Conservation (phyloP, 75 land plant genomes). For the Pinus taeda region DNA sequence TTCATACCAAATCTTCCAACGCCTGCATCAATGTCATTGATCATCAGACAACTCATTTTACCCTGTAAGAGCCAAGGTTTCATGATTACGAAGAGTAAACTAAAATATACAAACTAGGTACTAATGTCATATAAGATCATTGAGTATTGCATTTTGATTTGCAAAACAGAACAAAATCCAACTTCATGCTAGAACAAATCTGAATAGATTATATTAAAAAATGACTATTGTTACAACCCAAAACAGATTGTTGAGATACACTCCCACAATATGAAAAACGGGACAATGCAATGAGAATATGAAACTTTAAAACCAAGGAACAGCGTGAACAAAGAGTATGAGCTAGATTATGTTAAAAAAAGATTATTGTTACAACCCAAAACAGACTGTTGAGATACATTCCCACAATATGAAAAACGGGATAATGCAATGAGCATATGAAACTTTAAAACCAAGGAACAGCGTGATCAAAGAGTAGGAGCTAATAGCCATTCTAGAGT, state of each 20-base stretch:
- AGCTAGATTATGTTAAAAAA: not conserved
- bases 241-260: not conserved
- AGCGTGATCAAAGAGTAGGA: not conserved
- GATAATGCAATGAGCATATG: not conserved
- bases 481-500: not conserved
- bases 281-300: not conserved
- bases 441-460: not conserved
- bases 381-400: not conserved
- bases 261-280: not conserved
- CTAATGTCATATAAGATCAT: too few species aligned
- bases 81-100: not conserved
- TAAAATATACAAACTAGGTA: too few species aligned
- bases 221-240: not conserved
- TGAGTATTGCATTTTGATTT: too few species aligned
- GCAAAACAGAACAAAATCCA: too few species aligned
- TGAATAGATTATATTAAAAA: conserved; percentile 1
- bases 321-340: not conserved
- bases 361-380: not conserved
- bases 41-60: conserved; percentile 94
- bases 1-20: conserved; percentile 91
- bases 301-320: not conserved
- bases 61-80: conserved; percentile 50
- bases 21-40: conserved; percentile 97
- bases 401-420: not conserved
- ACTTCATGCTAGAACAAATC: too few species aligned